Evolutionary conservation across 176 grass and related monocot species (phyloP).

Genomic region (Oryza rufipogon): DNA sequence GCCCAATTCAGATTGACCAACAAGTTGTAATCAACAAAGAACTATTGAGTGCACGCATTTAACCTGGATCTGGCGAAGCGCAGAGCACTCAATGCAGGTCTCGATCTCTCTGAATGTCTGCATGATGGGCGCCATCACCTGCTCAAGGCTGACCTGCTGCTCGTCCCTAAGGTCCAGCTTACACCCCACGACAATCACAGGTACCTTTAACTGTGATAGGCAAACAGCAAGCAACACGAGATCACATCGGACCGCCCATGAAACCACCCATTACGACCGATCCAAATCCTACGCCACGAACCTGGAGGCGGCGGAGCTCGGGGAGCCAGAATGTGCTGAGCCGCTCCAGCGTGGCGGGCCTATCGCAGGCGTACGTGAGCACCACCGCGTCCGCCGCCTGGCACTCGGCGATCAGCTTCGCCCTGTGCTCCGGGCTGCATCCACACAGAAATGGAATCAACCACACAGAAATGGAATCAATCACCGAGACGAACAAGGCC

Average conservation of each 20-base stretch:
- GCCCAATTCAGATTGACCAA: neutral
- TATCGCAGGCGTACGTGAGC: constrained; percentile 88
- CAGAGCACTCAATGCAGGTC: constrained; percentile 97
- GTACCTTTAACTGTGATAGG: constrained; percentile 65
- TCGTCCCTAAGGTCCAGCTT: constrained; percentile 93
- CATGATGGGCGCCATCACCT: constrained; percentile 98
- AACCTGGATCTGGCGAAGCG: constrained; percentile 98
- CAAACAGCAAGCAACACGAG: constrained; percentile 11
- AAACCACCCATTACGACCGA: neutral
- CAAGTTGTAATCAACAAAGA: neutral
- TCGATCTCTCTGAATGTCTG: constrained; percentile 91
- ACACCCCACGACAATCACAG: constrained; percentile 87
- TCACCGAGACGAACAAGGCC: neutral
- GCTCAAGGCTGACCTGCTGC: constrained; percentile 82
- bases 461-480: neutral
- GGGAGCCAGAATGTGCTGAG: constrained; percentile 93
- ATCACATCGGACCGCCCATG: constrained; percentile 4
- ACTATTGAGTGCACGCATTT: neutral
- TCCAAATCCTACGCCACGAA: neutral
- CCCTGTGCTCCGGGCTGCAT: constrained; percentile 78
- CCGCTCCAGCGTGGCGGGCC: constrained; percentile 73
- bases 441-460: neutral
- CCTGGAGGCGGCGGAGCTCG: constrained; percentile 80
- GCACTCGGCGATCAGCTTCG: constrained; percentile 88
- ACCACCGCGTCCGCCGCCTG: constrained; percentile 84